Evolutionary conservation across 768 basidiomycete genomes (phyloP).

Genomic region (Suillus ampliporus): DNA sequence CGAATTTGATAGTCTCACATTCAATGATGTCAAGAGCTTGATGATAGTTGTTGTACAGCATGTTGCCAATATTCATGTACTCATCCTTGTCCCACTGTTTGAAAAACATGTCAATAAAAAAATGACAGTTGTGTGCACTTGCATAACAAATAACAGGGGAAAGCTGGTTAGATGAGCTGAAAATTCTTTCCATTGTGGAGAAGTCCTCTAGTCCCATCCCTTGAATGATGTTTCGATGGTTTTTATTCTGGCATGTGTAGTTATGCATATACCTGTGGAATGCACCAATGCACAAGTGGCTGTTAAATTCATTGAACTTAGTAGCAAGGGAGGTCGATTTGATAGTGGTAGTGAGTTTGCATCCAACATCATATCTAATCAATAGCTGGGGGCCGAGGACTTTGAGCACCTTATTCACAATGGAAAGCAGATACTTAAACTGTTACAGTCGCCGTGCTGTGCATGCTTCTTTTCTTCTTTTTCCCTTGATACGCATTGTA

Average conservation of each 20-base stretch:
- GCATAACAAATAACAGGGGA: slow-evolving; percentile 22
- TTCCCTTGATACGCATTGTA: no score
- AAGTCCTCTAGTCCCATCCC: slow-evolving; percentile 43
- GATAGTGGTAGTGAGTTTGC: slow-evolving; percentile 28
- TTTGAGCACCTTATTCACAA: slow-evolving; percentile 28
- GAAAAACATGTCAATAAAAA: slow-evolving; percentile 1
- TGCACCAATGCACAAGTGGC: slow-evolving; percentile 24
- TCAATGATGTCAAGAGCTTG: slow-evolving; percentile 26
- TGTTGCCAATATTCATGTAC: slow-evolving; percentile 18
- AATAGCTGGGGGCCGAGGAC: slow-evolving; percentile 18
- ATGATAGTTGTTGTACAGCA: slow-evolving; percentile 28
- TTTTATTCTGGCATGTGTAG: slow-evolving; percentile 36
- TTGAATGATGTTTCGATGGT: slow-evolving; percentile 36
- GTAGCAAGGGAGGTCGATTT: slow-evolving; percentile 21
- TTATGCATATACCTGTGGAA: slow-evolving; percentile 45
- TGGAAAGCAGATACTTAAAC: slow-evolving; percentile 23
- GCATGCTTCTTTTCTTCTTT: no score
- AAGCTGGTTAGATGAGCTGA: slow-evolving; percentile 31
- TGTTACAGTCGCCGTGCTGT: no score
- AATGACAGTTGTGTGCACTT: neutral
- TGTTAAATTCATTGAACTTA: slow-evolving; percentile 18
- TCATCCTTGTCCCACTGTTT: slow-evolving; percentile 6
- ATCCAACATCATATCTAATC: slow-evolving; percentile 35
- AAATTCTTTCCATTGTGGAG: slow-evolving; percentile 33
- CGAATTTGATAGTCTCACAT: neutral